A percentile compares a stretch with the other conserved stretches of the same genome.
phyloP scores from a whole-genome alignment of 2,329 filamentous ascomycete species.

The Didymella pinodella region DNA sequence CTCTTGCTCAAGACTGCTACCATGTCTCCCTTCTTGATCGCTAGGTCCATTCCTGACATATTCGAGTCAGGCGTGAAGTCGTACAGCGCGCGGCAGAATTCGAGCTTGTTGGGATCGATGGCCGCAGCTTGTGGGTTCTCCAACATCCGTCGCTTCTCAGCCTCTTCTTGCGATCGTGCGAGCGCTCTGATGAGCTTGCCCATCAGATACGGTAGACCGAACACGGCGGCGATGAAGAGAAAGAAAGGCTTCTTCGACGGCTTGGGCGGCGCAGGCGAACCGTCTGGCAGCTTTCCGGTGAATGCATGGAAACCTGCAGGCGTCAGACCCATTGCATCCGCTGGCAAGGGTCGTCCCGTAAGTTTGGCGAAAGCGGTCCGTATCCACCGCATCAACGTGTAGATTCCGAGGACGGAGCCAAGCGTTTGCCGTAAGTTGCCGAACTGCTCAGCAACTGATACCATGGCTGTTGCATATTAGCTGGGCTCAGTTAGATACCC shows the following conservation, averaged over 20 bases:
- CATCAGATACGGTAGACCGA: constrained; percentile 96
- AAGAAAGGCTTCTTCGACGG: constrained; percentile 95
- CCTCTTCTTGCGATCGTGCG: constrained; percentile 83
- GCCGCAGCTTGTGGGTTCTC: constrained; percentile 60
- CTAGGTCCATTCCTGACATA: constrained; percentile 79
- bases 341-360: constrained; percentile 88
- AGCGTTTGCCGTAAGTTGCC: constrained; percentile 91
- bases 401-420: constrained; percentile 92
- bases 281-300: constrained; percentile 74
- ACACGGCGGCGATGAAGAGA: constrained; percentile 93
- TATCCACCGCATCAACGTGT: constrained; percentile 94
- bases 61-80: constrained; percentile 86
- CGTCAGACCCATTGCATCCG: constrained; percentile 84
- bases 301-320: constrained; percentile 92
- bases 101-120: constrained; percentile 87
- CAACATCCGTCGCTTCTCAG: constrained; percentile 69
- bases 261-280: constrained; percentile 68
- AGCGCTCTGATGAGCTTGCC: constrained; percentile 90
- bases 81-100: constrained; percentile 94
- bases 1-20: constrained; percentile 93
- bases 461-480: constrained; percentile 72
- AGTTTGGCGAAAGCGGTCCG: constrained; percentile 90
- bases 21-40: constrained; percentile 92
- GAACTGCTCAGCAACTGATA: constrained; percentile 97
- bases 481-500: neutral